phyloP scores from a whole-genome alignment of 2,329 filamentous ascomycete species.

The Chaetothyriales sp. region DNA sequence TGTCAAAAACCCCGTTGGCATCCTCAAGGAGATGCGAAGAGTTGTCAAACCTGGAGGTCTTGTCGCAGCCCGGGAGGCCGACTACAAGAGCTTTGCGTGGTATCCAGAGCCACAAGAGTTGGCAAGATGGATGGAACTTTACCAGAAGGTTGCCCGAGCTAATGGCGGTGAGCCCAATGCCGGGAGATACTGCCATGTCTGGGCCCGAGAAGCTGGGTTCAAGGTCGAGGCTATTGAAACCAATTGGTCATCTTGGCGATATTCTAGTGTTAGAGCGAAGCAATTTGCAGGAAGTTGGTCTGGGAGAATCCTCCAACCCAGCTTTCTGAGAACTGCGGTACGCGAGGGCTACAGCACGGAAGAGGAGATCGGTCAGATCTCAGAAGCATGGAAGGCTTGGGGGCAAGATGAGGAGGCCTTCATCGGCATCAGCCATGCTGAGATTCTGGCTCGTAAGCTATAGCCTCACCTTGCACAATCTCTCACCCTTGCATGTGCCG shows the following conservation, averaged over 20 bases:
- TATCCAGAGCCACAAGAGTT: conserved; percentile 19
- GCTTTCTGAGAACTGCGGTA: conserved; percentile 13
- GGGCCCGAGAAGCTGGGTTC: conserved; percentile 19
- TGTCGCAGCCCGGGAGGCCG: conserved; percentile 32
- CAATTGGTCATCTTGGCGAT: conserved; percentile 13
- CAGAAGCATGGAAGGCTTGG: conserved; percentile 16
- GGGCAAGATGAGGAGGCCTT: conserved; percentile 12
- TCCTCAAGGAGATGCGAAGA: conserved; percentile 39
- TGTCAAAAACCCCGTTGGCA: conserved; percentile 34
- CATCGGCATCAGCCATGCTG: conserved; percentile 7
- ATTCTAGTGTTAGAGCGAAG: conserved; percentile 7
- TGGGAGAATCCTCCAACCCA: conserved; percentile 13
- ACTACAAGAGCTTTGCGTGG: conserved; percentile 19
- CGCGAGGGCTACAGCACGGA: conserved; percentile 11
- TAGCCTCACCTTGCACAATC: background rate
- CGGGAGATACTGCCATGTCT: conserved; percentile 16
- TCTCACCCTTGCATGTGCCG: too few relatives aligned
- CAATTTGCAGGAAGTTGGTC: conserved; percentile 14
- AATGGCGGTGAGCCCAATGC: conserved; percentile 22
- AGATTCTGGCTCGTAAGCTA: conserved; percentile 11
- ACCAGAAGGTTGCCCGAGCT: conserved; percentile 17
- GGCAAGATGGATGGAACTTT: conserved; percentile 17
- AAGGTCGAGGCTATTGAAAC: conserved; percentile 10
- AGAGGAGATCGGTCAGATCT: conserved; percentile 14
- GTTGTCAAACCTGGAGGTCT: conserved; percentile 40